phyloP scores from a whole-genome alignment of 2,329 filamentous ascomycete genomes.

The Phialophora chinensis region DNA sequence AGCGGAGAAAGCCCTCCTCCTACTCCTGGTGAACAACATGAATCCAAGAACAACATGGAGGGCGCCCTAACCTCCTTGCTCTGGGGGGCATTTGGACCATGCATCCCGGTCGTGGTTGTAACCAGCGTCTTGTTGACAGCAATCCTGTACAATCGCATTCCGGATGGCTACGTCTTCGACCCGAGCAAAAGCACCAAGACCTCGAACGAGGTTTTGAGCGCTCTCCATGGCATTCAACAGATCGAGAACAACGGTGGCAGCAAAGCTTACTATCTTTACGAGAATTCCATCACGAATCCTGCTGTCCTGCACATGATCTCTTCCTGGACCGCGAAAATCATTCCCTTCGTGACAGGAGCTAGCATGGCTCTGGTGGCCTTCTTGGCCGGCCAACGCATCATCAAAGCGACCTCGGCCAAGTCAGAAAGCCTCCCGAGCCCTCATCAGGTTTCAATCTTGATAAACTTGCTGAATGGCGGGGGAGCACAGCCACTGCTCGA shows the following conservation, averaged over 20 bases:
- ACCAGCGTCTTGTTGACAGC: slow-evolving; percentile 24
- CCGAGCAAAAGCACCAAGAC: slow-evolving; percentile 5
- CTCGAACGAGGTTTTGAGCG: slow-evolving; percentile 12
- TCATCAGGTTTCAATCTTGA: slow-evolving; percentile 29
- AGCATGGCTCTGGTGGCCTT: slow-evolving; percentile 35
- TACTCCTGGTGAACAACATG: slow-evolving; percentile 11
- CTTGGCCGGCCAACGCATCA: slow-evolving; percentile 32
- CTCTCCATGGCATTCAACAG: slow-evolving; percentile 16
- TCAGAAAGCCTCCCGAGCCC: slow-evolving; percentile 23
- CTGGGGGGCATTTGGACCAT: slow-evolving; percentile 31
- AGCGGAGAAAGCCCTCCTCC: slow-evolving; percentile 15
- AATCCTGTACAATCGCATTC: slow-evolving; percentile 29
- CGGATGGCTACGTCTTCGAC: slow-evolving; percentile 22
- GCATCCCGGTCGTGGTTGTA: slow-evolving; percentile 30
- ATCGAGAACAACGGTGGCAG: slow-evolving; percentile 26
- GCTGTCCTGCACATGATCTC: slow-evolving; percentile 32
- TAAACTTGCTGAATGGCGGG: slow-evolving; percentile 23
- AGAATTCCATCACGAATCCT: slow-evolving; percentile 28
- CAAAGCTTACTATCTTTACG: slow-evolving; percentile 29
- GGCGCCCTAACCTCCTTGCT: slow-evolving; percentile 23
- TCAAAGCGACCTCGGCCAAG: slow-evolving; percentile 26
- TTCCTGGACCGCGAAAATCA: slow-evolving; percentile 32
- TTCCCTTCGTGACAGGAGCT: slow-evolving; percentile 32
- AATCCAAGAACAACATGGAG: slow-evolving; percentile 18
- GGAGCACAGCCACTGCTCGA: slow-evolving; percentile 22